Evolutionary conservation across 179 eudicot species (phyloP), one percentile per base, ranked within the genome.

Genomic region (Monotropa hypopitys): DNA sequence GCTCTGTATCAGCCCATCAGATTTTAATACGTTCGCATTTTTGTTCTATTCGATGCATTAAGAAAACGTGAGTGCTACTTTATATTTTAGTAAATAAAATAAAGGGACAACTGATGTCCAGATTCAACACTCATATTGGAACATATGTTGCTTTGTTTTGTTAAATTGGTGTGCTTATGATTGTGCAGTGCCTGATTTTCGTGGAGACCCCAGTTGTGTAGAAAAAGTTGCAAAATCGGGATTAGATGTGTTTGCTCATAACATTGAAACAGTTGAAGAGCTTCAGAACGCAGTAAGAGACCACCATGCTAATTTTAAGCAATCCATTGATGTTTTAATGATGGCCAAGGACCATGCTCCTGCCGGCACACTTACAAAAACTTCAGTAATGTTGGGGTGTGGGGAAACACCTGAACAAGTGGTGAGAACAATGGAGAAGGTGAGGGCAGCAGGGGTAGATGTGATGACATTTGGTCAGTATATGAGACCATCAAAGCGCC

Each of bases 381-480:
- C 98, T 70, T 94, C 98, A 38, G 62, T 94, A 74, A 94, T 94
- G 97, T 81, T 94, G 84, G 98, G 98, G 13, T 94, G 97, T 79
- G 98, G 98, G 35, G 97, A 94, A 84, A 94, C 97, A 72, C 98
- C 98, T 40, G 94, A 92, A 38, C 97, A 92, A 87, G 94, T 94
- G 70, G 88, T 92, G 84, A 87, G 88, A 67, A 94, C 97, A 20
- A 94, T 94, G 97, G 97, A 91, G 85, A 94, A 94, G 77, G 98
- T 94, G 83, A 92, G 97, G 83, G 97, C 90, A 74, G 96, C 97
- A 73, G 98, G 98, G 82, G 97, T 94, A 69, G 98, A 94, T 84
- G 98, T 94, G 71, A 94, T 94, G 90, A 94, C 97, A 13, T 94
- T 94, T 77, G 98, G 98, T 75, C 98, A 94, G 84, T 94, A 94